Percentiles rank a stretch among this genome's conserved stretches.
Conservation (phyloP, 2,329 filamentous ascomycete genomes). For the Colletotrichum gigasporum region DNA sequence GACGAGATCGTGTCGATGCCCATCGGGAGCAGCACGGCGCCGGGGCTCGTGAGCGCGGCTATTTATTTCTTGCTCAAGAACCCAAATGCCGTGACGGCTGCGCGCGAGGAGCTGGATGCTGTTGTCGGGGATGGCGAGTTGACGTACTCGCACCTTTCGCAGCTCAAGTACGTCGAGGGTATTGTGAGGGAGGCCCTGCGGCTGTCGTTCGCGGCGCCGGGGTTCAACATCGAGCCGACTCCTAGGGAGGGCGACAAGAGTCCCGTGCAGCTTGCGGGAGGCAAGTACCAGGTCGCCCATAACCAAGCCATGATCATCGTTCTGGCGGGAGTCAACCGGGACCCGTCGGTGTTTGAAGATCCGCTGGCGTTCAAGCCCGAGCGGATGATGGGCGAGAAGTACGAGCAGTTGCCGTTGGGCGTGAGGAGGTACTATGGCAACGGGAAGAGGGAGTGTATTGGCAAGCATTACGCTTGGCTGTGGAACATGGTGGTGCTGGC, state of each 20-base stretch:
- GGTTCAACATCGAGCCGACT: conserved; percentile 62
- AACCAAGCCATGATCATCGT: conserved; percentile 60
- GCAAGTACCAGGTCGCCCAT: conserved; percentile 59
- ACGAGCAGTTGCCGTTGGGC: conserved; percentile 51
- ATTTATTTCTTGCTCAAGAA: conserved; percentile 63
- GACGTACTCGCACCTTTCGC: conserved; percentile 56
- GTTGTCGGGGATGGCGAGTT: conserved; percentile 58
- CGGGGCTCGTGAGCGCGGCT: conserved; percentile 53
- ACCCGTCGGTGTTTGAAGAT: conserved; percentile 57
- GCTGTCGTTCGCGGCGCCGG: conserved; percentile 62
- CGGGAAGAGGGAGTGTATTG: conserved; percentile 61
- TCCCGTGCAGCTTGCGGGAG: conserved; percentile 57
- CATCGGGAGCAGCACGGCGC: conserved; percentile 63
- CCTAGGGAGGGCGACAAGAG: conserved; percentile 50
- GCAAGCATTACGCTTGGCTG: conserved; percentile 59
- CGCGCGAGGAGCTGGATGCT: conserved; percentile 62
- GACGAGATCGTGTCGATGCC: conserved; percentile 77
- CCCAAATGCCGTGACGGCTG: conserved; percentile 55
- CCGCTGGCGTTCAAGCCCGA: conserved; percentile 56
- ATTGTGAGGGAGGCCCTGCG: conserved; percentile 64
- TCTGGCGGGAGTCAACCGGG: conserved; percentile 59
- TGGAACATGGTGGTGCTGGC: conserved; percentile 53
- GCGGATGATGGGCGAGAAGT: conserved; percentile 57
- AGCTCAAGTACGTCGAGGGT: conserved; percentile 63
- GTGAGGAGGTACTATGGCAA: conserved; percentile 63